Evolutionary conservation across 257 asterid genomes (phyloP).

Genomic region (Solanum corneliomulleri): DNA sequence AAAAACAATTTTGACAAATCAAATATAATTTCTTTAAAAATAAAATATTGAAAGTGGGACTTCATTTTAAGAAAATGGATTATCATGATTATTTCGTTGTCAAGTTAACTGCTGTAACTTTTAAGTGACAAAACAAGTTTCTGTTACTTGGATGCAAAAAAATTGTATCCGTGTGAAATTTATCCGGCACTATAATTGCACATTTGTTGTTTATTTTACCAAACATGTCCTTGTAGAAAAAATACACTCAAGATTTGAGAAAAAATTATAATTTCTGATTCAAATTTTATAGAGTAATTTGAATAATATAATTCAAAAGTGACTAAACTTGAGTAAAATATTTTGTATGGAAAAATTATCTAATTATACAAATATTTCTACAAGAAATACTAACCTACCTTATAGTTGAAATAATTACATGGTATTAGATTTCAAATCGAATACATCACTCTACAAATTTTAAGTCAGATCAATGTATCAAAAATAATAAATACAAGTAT

Average conservation of each 20-base stretch:
- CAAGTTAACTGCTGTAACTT: neutral
- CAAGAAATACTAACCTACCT: neutral
- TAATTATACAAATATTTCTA: no score
- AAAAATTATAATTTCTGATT: no score
- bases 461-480: no score
- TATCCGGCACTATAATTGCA: no score
- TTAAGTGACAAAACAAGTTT: no score
- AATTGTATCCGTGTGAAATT: no score
- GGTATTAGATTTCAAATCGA: no score
- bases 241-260: no score
- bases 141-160: neutral
- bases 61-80: neutral
- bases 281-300: neutral
- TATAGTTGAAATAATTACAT: neutral
- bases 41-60: neutral
- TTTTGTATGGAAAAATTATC: neutral
- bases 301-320: neutral
- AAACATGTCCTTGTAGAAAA: neutral
- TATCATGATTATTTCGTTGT: neutral
- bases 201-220: neutral
- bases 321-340: neutral
- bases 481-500: no score
- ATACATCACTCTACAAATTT: neutral
- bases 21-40: no score
- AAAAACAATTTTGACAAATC: neutral